Conservation (phyloP, 352 stramenopile species). For the Paralagenidium karlingii region DNA sequence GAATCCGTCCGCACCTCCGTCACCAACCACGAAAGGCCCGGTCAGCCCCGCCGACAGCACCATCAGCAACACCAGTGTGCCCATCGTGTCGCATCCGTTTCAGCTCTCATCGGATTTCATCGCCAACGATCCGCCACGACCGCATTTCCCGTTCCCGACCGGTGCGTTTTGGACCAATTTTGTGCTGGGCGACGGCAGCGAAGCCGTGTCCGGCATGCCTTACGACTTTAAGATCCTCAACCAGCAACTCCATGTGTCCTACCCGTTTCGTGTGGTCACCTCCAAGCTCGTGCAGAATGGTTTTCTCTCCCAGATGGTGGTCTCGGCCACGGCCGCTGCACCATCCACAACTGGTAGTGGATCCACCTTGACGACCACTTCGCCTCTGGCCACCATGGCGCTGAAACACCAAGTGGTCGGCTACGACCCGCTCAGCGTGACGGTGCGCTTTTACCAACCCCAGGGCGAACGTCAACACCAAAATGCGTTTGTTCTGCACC, state of each 20-base stretch:
- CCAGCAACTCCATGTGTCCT: slow-evolving; percentile 53
- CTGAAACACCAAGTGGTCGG: slow-evolving; percentile 33
- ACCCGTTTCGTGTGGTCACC: slow-evolving; percentile 68
- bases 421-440: slow-evolving; percentile 60
- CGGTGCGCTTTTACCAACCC: slow-evolving; percentile 34
- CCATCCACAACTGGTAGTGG: slow-evolving; percentile 2
- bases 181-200: slow-evolving; percentile 46
- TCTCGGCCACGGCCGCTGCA: slow-evolving; percentile 10
- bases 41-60: no score
- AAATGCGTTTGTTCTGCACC: slow-evolving; percentile 31
- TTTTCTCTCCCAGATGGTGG: slow-evolving; percentile 53
- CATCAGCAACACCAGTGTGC: no score
- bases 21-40: no score
- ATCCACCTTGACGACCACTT: no score
- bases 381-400: not conserved
- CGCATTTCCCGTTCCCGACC: slow-evolving; percentile 39
- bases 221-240: slow-evolving; percentile 44
- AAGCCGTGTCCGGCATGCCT: slow-evolving; percentile 45
- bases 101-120: slow-evolving; percentile 35
- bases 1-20: no score
- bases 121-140: slow-evolving; percentile 20
- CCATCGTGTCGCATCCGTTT: slow-evolving; percentile 31
- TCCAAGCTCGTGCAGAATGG: slow-evolving; percentile 43
- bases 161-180: slow-evolving; percentile 77
- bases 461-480: slow-evolving; percentile 3